Evolutionary conservation across 306 rosid genomes (phyloP).

Genomic region (Pyrus communis): DNA sequence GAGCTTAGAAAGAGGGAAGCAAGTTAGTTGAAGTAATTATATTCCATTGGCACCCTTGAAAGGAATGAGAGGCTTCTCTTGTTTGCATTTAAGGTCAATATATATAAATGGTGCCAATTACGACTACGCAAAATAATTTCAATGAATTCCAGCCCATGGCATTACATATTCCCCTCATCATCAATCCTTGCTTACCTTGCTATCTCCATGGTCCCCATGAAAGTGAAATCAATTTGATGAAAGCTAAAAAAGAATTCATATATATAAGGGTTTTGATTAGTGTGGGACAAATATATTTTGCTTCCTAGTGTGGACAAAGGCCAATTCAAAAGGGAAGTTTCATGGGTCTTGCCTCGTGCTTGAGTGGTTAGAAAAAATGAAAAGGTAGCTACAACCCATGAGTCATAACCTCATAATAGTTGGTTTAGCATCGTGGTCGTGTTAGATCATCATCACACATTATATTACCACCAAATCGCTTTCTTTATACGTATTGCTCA

Average conservation of each 20-base stretch:
- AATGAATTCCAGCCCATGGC: slow-evolving; percentile 35
- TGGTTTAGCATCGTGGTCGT: slow-evolving; percentile 44
- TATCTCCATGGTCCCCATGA: slow-evolving; percentile 42
- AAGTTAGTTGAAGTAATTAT: slow-evolving; percentile 25
- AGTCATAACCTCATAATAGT: slow-evolving; percentile 13
- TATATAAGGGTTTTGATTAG: slow-evolving; percentile 13
- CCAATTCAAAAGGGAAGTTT: slow-evolving; percentile 14
- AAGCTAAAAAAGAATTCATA: slow-evolving; percentile 1
- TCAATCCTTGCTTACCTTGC: slow-evolving; percentile 25
- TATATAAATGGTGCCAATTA: slow-evolving; percentile 29
- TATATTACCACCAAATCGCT: slow-evolving; percentile 30
- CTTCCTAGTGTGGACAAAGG: slow-evolving; percentile 38
- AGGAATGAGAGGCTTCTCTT: slow-evolving; percentile 37
- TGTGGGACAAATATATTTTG: slow-evolving; percentile 14
- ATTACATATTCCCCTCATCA: slow-evolving; percentile 23
- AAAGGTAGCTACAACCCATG: slow-evolving; percentile 21
- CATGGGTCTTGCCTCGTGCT: slow-evolving; percentile 27
- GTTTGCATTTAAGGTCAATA: slow-evolving; percentile 37
- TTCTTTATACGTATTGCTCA: slow-evolving; percentile 34
- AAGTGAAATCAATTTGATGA: slow-evolving; percentile 7
- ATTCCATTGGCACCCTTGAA: slow-evolving; percentile 45
- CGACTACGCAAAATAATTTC: slow-evolving; percentile 15
- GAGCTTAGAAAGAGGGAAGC: slow-evolving; percentile 8
- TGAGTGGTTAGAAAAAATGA: slow-evolving; percentile 27
- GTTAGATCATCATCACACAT: slow-evolving; percentile 18